These are phyloP conservation scores for Auxenochlorella protothecoides DNA, from an alignment of 139 green algal genomes.

Conservation along the genomic window DNA sequence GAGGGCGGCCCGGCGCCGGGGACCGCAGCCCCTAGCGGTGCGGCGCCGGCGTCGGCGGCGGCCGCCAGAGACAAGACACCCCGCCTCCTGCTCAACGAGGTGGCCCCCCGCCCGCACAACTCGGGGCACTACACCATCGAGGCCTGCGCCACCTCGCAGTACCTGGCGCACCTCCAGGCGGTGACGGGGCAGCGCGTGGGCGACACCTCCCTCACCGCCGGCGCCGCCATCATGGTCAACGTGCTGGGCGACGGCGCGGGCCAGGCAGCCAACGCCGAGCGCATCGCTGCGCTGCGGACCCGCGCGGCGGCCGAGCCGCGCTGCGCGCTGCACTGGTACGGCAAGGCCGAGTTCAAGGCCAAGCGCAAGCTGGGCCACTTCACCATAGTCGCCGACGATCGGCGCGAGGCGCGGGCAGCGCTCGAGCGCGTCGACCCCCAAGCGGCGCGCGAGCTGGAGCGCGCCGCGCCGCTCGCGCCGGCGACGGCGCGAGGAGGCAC, in stretches of 20 bases:
- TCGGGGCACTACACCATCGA: conserved; percentile 96
- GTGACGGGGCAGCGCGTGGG: conserved; percentile 92
- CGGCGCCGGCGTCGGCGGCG: no score
- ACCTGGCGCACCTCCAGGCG: conserved; percentile 89
- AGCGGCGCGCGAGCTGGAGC: conserved; percentile 10
- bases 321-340: conserved; percentile 83
- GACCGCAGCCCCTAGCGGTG: no score
- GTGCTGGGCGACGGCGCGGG: conserved; percentile 68
- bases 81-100: conserved; percentile 84
- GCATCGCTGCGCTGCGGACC: no score
- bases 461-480: neutral
- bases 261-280: conserved; percentile 29
- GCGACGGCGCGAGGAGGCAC: neutral
- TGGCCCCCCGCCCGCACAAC: conserved; percentile 95
- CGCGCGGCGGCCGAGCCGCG: no score
- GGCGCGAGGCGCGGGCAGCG: conserved; percentile 28
- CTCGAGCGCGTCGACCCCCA: conserved; percentile 51
- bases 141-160: conserved; percentile 81
- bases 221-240: conserved; percentile 54
- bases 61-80: no score
- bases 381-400: conserved; percentile 57
- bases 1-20: no score
- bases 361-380: conserved; percentile 84
- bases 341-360: conserved; percentile 56
- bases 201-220: conserved; percentile 53